A percentile compares a stretch with the other conserved stretches of the same genome.
These are phyloP conservation scores for Trametes cingulata DNA, from an alignment of 768 basidiomycete genomes.

Conservation along the genomic window DNA sequence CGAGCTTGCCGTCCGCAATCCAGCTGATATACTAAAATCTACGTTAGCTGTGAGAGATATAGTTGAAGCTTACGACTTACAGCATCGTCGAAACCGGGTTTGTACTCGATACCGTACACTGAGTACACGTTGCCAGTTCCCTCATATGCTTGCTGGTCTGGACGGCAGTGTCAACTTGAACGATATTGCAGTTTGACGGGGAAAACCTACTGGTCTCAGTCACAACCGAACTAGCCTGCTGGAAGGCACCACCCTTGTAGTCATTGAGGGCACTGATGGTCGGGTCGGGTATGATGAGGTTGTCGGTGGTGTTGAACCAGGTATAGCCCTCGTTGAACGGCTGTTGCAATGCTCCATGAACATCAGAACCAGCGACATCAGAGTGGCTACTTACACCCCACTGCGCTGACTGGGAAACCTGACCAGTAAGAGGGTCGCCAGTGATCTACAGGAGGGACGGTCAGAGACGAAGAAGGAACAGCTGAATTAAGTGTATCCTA, in stretches of 20 bases:
- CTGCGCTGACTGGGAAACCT: conserved; percentile 86
- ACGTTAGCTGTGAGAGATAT: neutral
- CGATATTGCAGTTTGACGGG: too few relatives aligned
- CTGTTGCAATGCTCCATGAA: conserved; percentile 33
- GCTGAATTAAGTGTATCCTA: conserved; percentile 37
- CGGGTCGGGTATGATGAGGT: conserved; percentile 56
- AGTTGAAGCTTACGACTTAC: conserved; percentile 48
- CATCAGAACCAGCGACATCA: neutral
- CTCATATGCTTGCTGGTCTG: conserved; percentile 75
- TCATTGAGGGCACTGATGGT: conserved; percentile 54
- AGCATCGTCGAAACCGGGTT: conserved; percentile 61
- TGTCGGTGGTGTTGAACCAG: conserved; percentile 68
- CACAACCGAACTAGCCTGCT: conserved; percentile 62
- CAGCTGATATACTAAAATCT: conserved; percentile 71
- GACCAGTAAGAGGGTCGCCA: conserved; percentile 50
- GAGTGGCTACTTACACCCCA: conserved; percentile 58
- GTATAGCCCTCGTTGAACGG: conserved; percentile 76
- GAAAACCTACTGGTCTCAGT: conserved; percentile 38
- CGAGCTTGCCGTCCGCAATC: conserved; percentile 61
- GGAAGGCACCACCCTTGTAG: conserved; percentile 76
- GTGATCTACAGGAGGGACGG: conserved; percentile 21
- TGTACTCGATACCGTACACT: conserved; percentile 82
- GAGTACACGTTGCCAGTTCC: conserved; percentile 54
- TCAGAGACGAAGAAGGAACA: neutral
- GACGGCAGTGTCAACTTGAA: neutral